Evolutionary conservation across 2,329 filamentous ascomycete genomes (phyloP).

Genomic region (Talaromyces sp.): DNA sequence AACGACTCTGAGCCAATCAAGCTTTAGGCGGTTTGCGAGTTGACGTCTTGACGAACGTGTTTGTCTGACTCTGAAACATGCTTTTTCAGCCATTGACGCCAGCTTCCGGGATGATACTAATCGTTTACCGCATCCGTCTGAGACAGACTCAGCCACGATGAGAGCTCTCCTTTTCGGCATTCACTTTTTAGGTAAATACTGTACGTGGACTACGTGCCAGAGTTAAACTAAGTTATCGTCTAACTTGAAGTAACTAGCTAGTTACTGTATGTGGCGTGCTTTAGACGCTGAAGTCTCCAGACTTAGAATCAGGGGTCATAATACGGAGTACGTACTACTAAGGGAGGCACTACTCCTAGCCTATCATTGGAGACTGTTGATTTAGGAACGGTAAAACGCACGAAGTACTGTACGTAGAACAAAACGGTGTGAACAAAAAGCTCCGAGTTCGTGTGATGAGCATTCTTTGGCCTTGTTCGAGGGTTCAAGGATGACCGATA

Average conservation of each 20-base stretch:
- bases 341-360: background rate
- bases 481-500: background rate
- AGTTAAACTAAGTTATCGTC: background rate
- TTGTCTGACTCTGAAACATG: constrained; percentile 4
- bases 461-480: background rate
- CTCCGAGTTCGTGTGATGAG: background rate
- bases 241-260: background rate
- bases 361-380: background rate
- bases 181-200: background rate
- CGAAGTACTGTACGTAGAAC: background rate
- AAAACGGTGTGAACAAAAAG: background rate
- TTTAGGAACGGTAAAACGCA: background rate
- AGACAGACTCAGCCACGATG: constrained; percentile 2
- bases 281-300: background rate
- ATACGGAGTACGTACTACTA: background rate
- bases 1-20: background rate
- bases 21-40: background rate
- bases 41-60: background rate
- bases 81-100: background rate
- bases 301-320: background rate
- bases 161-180: background rate
- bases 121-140: background rate
- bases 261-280: background rate
- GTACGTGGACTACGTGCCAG: background rate
- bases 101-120: background rate